A percentile compares a stretch with the other conserved stretches of the same genome.
Evolutionary conservation across 176 grass and related monocot genomes (phyloP).

Genomic region (Aegilops umbellulata): DNA sequence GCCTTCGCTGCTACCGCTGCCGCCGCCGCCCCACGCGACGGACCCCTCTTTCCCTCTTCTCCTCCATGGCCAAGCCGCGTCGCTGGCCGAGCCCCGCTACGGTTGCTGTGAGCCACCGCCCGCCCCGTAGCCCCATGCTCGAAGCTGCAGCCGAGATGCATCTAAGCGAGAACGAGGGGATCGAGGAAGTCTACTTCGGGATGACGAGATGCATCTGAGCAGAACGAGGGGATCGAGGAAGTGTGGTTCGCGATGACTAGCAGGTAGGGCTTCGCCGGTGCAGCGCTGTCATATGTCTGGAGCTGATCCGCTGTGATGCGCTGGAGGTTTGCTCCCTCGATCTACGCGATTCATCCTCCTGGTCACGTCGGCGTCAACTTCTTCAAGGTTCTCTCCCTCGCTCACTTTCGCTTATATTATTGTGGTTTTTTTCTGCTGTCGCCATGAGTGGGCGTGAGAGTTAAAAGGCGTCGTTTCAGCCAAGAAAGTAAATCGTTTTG

Average conservation of each 20-base stretch:
- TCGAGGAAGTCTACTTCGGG: conserved; percentile 62
- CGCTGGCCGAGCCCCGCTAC: no score
- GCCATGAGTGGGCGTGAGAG: no score
- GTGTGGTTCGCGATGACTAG: conserved; percentile 75
- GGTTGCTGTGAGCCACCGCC: no score
- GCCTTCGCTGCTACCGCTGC: no score
- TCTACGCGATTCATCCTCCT: conserved; percentile 45
- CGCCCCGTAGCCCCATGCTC: no score
- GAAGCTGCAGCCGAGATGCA: conserved; percentile 38
- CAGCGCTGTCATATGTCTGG: conserved; percentile 60
- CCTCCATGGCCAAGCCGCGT: no score
- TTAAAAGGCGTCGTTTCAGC: no score
- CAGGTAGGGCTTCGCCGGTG: conserved; percentile 75
- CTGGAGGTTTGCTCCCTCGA: conserved; percentile 75
- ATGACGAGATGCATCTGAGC: no score
- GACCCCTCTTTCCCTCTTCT: no score
- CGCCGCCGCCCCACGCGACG: no score
- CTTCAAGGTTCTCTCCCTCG: conserved; percentile 38
- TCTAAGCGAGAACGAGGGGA: conserved; percentile 73
- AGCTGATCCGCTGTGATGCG: conserved; percentile 71
- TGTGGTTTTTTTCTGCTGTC: background rate
- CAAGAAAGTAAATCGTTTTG: no score
- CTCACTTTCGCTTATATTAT: background rate
- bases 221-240: no score
- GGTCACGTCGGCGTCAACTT: conserved; percentile 23